A percentile compares a stretch with the other conserved stretches of the same genome.
phyloP scores from a whole-genome alignment of 257 asterid species.

The Thymus mandschuricus region DNA sequence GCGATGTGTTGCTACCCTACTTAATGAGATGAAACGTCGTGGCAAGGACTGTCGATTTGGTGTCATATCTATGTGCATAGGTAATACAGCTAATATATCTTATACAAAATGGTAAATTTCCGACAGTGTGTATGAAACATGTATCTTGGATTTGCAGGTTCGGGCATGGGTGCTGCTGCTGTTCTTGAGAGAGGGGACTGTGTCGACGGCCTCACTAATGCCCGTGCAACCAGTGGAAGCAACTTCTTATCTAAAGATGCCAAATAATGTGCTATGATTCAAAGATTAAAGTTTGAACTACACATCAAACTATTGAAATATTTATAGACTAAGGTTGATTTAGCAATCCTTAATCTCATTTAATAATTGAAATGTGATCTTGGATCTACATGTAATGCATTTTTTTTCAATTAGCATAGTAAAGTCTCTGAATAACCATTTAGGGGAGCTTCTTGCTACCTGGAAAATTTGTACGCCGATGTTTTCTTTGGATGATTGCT shows the following conservation, averaged over 20 bases:
- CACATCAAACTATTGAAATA: not conserved
- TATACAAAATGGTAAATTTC: too few relatives aligned
- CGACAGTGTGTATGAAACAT: not conserved
- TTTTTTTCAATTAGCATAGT: not conserved
- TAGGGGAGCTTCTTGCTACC: not conserved
- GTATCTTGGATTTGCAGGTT: slow-evolving; percentile 50
- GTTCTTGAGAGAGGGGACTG: slow-evolving; percentile 87
- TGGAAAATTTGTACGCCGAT: too few relatives aligned
- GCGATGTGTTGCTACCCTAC: slow-evolving; percentile 83
- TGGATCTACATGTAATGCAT: not conserved
- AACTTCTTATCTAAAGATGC: slow-evolving; percentile 50
- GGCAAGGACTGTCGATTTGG: slow-evolving; percentile 90
- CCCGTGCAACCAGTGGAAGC: slow-evolving; percentile 34
- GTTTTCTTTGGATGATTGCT: too few relatives aligned
- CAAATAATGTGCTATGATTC: slow-evolving; percentile 9
- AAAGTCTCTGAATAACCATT: not conserved
- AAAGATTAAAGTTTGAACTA: not conserved
- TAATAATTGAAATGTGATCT: not conserved
- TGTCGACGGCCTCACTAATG: slow-evolving; percentile 59
- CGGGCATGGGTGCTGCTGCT: slow-evolving; percentile 98
- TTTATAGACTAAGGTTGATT: not conserved
- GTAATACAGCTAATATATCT: slow-evolving; percentile 30
- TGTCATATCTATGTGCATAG: slow-evolving; percentile 96
- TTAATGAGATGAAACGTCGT: slow-evolving; percentile 91
- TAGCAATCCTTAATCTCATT: not conserved